Conservation (phyloP, 2,329 filamentous ascomycete genomes). For the Pseudogymnoascus destructans region DNA sequence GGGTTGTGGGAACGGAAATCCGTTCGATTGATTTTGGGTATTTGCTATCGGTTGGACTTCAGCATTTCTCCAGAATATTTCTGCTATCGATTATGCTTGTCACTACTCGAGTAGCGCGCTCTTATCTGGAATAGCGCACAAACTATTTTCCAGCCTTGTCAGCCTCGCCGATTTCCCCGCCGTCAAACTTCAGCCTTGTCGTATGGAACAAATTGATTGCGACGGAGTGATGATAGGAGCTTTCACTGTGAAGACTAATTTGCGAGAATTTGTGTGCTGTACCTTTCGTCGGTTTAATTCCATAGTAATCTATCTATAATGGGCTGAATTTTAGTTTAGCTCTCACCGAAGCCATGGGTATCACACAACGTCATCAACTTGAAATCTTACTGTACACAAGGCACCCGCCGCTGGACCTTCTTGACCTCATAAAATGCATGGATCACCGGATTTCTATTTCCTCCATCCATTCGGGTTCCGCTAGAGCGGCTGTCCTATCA, state of each 20-base stretch:
- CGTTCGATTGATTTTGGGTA: constrained; percentile 10
- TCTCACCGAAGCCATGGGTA: not conserved
- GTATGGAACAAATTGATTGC: not conserved
- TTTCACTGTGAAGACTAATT: not conserved
- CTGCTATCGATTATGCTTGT: constrained; percentile 21
- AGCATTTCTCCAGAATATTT: constrained; percentile 19
- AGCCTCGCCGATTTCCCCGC: not conserved
- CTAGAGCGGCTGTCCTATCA: constrained; percentile 13
- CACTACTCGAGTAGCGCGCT: not conserved
- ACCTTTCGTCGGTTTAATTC: not conserved
- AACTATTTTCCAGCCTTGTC: not conserved
- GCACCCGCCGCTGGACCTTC: not conserved
- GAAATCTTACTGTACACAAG: not conserved
- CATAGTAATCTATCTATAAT: not conserved
- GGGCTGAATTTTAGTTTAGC: not conserved
- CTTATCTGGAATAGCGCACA: not conserved
- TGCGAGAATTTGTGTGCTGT: not conserved
- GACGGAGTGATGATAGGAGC: not conserved
- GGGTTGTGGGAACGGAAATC: constrained; percentile 11
- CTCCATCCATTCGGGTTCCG: constrained; percentile 26
- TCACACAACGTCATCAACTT: constrained; percentile 2
- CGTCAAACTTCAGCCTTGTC: not conserved
- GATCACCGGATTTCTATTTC: constrained; percentile 24
- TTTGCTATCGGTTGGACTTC: constrained; percentile 8
- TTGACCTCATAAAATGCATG: not conserved